Evolutionary conservation across 202 grass and related monocot genomes (phyloP), one percentile per base, ranked within the genome.

Genomic region (Zoysia matrella): DNA sequence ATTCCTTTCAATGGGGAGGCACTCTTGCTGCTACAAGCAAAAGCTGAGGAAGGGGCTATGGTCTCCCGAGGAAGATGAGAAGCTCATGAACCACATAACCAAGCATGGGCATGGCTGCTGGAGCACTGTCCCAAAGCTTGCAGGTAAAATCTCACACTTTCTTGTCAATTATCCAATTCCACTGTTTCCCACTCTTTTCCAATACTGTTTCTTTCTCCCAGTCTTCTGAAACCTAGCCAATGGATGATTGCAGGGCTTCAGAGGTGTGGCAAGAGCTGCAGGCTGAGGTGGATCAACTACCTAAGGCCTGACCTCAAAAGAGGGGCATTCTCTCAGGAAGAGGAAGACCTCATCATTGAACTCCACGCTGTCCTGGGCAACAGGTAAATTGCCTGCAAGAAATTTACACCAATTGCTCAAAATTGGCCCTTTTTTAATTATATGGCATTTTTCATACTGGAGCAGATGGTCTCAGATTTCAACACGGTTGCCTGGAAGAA

Each of bases 261-360:
- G 84, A 93, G 95, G 83, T 98, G 95, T 80, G 95, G 95, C 36
- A 98, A 98, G 77, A 98, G 95, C 85, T 98, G 95, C 81, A 90
- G 95, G 88, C 86, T 98, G 51, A 88, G 95, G 86, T 98, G 95
- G 95, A 90, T 98, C 79, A 98, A 98, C 83, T 98, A 98, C 71
- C 86, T 98, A 47, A 92, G 90, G 79, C 90, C 92, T 74, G 92
- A 98, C 76, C 82, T 98, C 7, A 98, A 94, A 72, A 86, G 95
- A 80, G 93, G 93, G 71, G 85, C 90, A 81, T 95, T 95, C 88
- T 90, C 82, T 67, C 67, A 88, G 77, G 76, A 95, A 5, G 93
- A 95, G 11, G 88, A 90, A 76, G 84, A 88, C 73, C 85, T 90
- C 72, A 90, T 95, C 61, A 83, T 92, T 30, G 83, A 92, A 81